These are phyloP conservation scores for Phytophthora cactorum DNA, from an alignment of 352 stramenopile genomes.

Conservation along the genomic window DNA sequence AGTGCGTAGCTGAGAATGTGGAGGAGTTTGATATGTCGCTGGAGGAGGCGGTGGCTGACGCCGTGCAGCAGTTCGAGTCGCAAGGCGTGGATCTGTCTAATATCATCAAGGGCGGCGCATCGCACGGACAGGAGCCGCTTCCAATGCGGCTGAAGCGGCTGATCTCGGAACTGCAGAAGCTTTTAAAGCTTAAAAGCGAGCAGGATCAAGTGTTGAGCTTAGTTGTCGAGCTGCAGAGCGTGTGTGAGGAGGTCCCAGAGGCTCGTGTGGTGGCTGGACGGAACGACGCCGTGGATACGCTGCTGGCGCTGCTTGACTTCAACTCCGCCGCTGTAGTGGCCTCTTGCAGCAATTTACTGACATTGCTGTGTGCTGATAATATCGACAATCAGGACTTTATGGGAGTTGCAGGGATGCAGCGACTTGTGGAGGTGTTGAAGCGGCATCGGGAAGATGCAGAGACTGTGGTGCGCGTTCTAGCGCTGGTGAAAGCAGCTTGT, in stretches of 20 bases:
- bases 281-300: slow-evolving; percentile 57
- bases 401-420: slow-evolving; percentile 44
- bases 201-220: slow-evolving; percentile 27
- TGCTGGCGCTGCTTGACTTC: slow-evolving; percentile 46
- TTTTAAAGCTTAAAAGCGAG: slow-evolving; percentile 2
- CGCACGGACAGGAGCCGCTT: slow-evolving; percentile 21
- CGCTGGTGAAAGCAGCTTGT: slow-evolving; percentile 49
- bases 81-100: slow-evolving; percentile 89
- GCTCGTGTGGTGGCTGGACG: slow-evolving; percentile 67
- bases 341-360: slow-evolving; percentile 36
- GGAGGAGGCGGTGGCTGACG: slow-evolving; percentile 80
- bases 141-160: slow-evolving; percentile 43
- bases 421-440: slow-evolving; percentile 34
- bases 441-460: slow-evolving; percentile 14
- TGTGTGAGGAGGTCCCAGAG: slow-evolving; percentile 56
- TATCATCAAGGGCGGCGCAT: slow-evolving; percentile 64
- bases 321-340: slow-evolving; percentile 11
- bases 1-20: slow-evolving; percentile 90
- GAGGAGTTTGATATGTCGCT: slow-evolving; percentile 90
- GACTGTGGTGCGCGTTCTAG: slow-evolving; percentile 35
- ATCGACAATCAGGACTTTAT: slow-evolving; percentile 75
- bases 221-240: slow-evolving; percentile 33
- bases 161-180: slow-evolving; percentile 34
- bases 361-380: slow-evolving; percentile 50
- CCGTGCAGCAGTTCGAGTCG: slow-evolving; percentile 86